Percentiles rank a stretch among this genome's conserved stretches.
phyloP scores from a whole-genome alignment of 331 rosid species.

The Pyrus hybrid region DNA sequence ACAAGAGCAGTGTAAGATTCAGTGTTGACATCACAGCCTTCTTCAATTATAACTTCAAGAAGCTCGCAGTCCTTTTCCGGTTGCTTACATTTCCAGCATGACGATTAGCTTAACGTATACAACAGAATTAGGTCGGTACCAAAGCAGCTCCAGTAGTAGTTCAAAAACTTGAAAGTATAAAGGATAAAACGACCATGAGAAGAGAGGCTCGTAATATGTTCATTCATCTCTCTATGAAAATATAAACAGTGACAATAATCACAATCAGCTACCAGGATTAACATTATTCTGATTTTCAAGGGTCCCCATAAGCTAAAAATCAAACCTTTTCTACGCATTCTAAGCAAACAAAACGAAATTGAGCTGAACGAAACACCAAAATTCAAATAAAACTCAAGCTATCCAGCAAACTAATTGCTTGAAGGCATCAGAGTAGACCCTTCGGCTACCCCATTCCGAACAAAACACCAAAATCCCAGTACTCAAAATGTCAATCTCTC shows the following conservation, averaged over 20 bases:
- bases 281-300: not conserved
- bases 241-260: not conserved
- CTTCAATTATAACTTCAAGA: constrained; percentile 74
- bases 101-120: constrained; percentile 76
- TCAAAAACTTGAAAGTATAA: constrained; percentile 64
- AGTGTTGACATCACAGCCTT: constrained; percentile 58
- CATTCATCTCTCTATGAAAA: not conserved
- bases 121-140: constrained; percentile 75
- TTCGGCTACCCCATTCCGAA: no score
- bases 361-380: not conserved
- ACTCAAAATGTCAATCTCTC: not conserved
- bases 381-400: not conserved
- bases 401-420: not conserved
- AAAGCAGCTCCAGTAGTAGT: constrained; percentile 64
- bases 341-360: not conserved
- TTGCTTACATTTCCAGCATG: constrained; percentile 94
- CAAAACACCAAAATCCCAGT: not conserved
- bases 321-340: not conserved
- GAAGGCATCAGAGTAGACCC: no score
- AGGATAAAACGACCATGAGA: constrained; percentile 6
- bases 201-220: not conserved
- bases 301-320: not conserved
- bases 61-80: constrained; percentile 72
- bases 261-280: not conserved
- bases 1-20: constrained; percentile 85